phyloP scores from a whole-genome alignment of 2,329 filamentous ascomycete genomes.

The Ascochyta clinopodiicola region DNA sequence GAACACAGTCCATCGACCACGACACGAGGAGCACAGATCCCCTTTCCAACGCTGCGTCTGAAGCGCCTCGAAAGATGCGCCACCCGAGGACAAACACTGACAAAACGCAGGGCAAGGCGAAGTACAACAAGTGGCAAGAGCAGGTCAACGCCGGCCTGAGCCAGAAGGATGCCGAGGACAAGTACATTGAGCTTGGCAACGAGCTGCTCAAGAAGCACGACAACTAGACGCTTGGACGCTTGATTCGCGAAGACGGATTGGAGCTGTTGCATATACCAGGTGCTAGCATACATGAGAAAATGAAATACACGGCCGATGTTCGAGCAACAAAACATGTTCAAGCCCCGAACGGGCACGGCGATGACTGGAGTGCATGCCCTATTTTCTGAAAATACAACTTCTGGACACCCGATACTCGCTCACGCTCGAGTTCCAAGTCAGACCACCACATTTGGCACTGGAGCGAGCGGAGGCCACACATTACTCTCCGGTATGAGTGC shows the following conservation, averaged over 20 bases:
- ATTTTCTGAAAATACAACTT: no score
- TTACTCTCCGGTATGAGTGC: no score
- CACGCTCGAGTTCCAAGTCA: no score
- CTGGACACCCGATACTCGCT: no score
- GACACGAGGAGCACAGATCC: no score
- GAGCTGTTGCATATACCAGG: conserved; percentile 2
- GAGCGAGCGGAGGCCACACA: no score
- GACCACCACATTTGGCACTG: no score
- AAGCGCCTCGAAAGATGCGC: no score
- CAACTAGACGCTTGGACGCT: conserved; percentile 46
- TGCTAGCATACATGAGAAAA: conserved; percentile 11
- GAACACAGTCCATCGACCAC: neutral
- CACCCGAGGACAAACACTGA: conserved; percentile 4
- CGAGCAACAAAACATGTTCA: neutral
- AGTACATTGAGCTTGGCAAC: conserved; percentile 77
- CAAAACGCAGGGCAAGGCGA: conserved; percentile 74
- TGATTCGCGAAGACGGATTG: neutral
- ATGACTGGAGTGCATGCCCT: no score
- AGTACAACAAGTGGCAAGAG: conserved; percentile 79
- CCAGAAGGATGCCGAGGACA: conserved; percentile 72
- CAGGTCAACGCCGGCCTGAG: conserved; percentile 68
- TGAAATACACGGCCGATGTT: conserved; percentile 14
- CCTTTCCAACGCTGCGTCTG: neutral
- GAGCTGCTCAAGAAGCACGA: conserved; percentile 74
- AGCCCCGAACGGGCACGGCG: no score